Evolutionary conservation across 2,329 filamentous ascomycete species (phyloP), one percentile per base, ranked within the genome.

Genomic region (Thelonectria olida): DNA sequence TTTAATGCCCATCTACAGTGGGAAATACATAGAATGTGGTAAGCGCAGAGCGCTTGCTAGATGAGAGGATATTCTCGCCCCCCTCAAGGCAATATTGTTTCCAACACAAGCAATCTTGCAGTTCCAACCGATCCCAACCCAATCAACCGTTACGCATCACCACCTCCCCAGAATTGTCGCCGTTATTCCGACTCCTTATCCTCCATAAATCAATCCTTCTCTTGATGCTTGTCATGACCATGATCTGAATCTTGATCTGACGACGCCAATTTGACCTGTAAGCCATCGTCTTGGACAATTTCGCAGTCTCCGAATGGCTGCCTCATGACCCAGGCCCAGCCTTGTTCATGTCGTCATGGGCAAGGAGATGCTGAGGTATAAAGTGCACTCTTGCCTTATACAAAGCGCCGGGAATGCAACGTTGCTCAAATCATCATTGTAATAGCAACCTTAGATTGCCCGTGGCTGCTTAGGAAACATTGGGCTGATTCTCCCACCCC

Each of bases 401-500:
- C 57, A 51, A 57, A 51, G 36, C 39, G 58, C 31, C 17, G 55
- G 53, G 53, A 41, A 45, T 50, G 62, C 60, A 38, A 54, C 49
- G 31, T 44, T 59, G 41, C 56, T 55, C 54, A 51, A 50, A 41
- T 49, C 54, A 47, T 54, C 52, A 23, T 54, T 61, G 61, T 57
- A 55, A 42, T 51, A 63, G 66, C 56, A 58, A 58, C 41, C 45
- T 59, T 54, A 44, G 50, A 42, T 34, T 23, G 41, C 54, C 65
- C 34, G 28, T n/a, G 28, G 58, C n/a, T 64, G 53, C 54, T 61
- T 72, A 70, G 38, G 67, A 59, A 58, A 61, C 61, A 42, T 58
- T 61, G 22, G 63, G 54, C 55, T 69, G 58, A n/a, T 68, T 65
- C 66, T 96, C 90, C 96, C 96, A 99, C 61, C 94, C 96, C 96